Conservation (phyloP, 257 asterid genomes). For the Leptodermis oblonga region DNA sequence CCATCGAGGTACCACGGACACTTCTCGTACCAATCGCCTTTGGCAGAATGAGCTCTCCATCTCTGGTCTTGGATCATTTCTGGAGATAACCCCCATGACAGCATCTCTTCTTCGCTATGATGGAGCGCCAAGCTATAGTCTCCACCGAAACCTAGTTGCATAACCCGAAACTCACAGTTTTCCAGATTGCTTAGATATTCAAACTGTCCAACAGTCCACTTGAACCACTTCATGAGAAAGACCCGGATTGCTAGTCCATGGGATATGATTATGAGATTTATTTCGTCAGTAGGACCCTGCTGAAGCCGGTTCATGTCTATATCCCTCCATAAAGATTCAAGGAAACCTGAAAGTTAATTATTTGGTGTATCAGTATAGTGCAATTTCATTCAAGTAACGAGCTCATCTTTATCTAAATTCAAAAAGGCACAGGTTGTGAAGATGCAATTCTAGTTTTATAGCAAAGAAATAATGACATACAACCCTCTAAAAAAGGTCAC, state of each 20-base stretch:
- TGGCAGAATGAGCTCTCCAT: conserved; percentile 32
- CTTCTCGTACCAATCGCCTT: conserved; percentile 33
- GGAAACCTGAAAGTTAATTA: conserved; percentile 32
- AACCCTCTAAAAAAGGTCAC: not conserved
- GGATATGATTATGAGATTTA: conserved; percentile 37
- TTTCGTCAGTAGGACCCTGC: conserved; percentile 15
- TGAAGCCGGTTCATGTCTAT: conserved; percentile 46
- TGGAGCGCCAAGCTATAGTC: conserved; percentile 42
- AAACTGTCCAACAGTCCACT: conserved; percentile 45
- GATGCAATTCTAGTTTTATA: not conserved
- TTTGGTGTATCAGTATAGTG: not conserved
- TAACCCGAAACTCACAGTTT: conserved; percentile 39
- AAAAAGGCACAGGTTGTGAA: not conserved
- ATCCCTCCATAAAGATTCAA: conserved; percentile 47
- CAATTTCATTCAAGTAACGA: not conserved
- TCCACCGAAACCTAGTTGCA: conserved; percentile 42
- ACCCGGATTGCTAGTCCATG: conserved; percentile 40
- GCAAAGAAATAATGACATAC: not conserved
- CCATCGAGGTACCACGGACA: conserved; percentile 32
- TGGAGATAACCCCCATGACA: conserved; percentile 37
- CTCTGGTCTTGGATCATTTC: conserved; percentile 41
- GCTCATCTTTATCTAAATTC: not conserved
- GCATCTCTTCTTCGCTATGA: conserved; percentile 40
- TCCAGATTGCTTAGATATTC: conserved; percentile 32
- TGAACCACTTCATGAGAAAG: conserved; percentile 47